Percentiles rank a stretch among this genome's conserved stretches.
Evolutionary conservation across 371 early-diverging fungal genomes (phyloP).

Genomic region (Mortierella sp.): DNA sequence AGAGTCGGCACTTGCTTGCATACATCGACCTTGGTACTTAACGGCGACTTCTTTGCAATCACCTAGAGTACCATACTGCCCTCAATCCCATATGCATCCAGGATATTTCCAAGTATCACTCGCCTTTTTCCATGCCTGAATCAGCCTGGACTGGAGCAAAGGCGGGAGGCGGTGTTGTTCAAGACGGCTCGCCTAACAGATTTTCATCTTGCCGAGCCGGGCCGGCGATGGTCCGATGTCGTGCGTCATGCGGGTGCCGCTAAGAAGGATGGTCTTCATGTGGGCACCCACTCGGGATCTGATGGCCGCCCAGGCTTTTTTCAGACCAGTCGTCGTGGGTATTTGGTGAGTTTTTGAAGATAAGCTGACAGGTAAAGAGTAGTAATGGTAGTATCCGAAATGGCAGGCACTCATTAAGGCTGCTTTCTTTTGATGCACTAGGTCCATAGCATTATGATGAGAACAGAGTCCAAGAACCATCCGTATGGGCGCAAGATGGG

Average conservation of each 20-base stretch:
- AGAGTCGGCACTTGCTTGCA: background rate
- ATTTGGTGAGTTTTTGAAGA: too few relatives aligned
- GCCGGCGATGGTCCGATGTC: slow-evolving; percentile 37
- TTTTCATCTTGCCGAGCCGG: slow-evolving; percentile 43
- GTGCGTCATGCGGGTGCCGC: slow-evolving; percentile 36
- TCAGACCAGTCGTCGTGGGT: slow-evolving; percentile 38
- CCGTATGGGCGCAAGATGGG: slow-evolving; percentile 34
- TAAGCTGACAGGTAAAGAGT: too few relatives aligned
- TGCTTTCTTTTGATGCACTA: background rate
- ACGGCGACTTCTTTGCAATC: background rate
- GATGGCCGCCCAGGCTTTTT: slow-evolving; percentile 44
- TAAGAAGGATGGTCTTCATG: slow-evolving; percentile 6
- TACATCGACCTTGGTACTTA: too few relatives aligned
- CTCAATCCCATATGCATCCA: slow-evolving; percentile 38
- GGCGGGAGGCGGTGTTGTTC: slow-evolving; percentile 34
- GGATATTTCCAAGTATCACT: slow-evolving; percentile 32
- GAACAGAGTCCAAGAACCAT: slow-evolving; percentile 22
- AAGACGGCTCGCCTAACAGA: slow-evolving; percentile 24
- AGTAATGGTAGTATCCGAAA: too few relatives aligned
- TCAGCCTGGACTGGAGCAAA: slow-evolving; percentile 35
- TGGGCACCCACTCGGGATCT: slow-evolving; percentile 20
- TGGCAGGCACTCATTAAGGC: too few relatives aligned
- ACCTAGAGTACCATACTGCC: slow-evolving; percentile 27
- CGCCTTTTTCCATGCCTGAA: slow-evolving; percentile 28
- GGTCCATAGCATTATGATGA: slow-evolving; percentile 48